Evolutionary conservation across 768 basidiomycete species (phyloP), one percentile per base, ranked within the genome.

Genomic region (Imleria badia): DNA sequence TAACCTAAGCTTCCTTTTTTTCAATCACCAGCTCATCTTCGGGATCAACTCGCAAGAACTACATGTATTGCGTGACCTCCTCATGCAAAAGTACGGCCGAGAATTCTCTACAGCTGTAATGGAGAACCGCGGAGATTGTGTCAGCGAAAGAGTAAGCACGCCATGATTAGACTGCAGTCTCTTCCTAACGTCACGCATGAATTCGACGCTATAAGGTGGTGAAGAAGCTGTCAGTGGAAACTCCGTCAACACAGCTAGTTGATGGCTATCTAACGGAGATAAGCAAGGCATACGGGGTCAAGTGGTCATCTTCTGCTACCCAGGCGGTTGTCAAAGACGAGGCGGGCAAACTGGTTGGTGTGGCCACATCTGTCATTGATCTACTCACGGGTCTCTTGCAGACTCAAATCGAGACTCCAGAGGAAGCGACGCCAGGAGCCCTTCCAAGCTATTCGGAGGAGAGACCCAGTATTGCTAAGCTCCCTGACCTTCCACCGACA

Each of bases 41-140:
- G 43, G 30, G 26, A 34, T 23, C n/a, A 19, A 20, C 41, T 47
- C 26, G 29, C 20, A 61, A 94, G 94, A 98, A 68, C 80, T 99
- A 36, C 91, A 97, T 60, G 76, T 93, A 35, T 73, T 98, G 48
- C 86, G 97, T 51, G 95, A 98, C 69, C 83, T 98, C 68, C 80
- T 99, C 54, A 91, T 95, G 89, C 91, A 94, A 69, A 97, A 97
- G 74, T 97, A 86, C 67, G 94, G 96, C 17, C 85, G 96, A 20
- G 92, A 94, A 44, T 98, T 91, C 69, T 84, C 94, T 15, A 60
- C 86, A 17, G 81, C 82, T n/a, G 85, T 90, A 3, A 90, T 94
- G 80, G 91, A 94, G 69, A 94, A 96, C 69, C 81, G 78, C 41
- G 85, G 89, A 60, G 76, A 77, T 15, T 85, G 86, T 71, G 95